Percentiles rank a stretch among this genome's conserved stretches.
phyloP scores from a whole-genome alignment of 768 basidiomycete species.

The Collybiopsis confluens region DNA sequence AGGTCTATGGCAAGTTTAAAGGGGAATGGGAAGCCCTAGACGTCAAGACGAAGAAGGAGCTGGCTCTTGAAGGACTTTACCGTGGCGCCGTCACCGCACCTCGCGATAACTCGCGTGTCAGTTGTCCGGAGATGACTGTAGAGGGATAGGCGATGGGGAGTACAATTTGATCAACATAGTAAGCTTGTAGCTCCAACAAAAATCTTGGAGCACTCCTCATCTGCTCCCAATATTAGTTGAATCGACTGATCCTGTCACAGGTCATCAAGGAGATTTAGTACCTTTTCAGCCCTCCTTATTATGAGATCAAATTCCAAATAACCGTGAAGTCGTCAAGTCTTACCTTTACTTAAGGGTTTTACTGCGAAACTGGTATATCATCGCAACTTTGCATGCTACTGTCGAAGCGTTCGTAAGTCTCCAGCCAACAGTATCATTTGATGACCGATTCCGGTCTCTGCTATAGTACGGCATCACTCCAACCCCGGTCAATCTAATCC shows the following conservation, averaged over 20 bases:
- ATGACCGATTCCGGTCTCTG: neutral
- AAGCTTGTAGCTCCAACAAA: neutral
- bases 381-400: neutral
- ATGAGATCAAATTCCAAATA: neutral
- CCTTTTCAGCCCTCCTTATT: neutral
- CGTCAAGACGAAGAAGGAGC: neutral
- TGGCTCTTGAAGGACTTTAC: conserved; percentile 10
- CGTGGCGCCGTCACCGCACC: conserved; percentile 1
- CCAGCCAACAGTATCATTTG: neutral
- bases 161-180: conserved; percentile 8
- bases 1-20: neutral
- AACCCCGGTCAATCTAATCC: neutral
- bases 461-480: neutral
- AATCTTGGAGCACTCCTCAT: too few relatives aligned
- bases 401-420: neutral
- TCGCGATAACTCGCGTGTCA: conserved; percentile 7
- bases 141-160: conserved; percentile 4
- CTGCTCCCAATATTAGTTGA: neutral
- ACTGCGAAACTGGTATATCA: neutral
- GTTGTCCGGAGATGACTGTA: conserved; percentile 11
- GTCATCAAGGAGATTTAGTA: conserved; percentile 7
- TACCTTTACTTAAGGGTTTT: neutral
- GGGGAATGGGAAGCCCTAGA: neutral
- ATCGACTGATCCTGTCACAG: conserved; percentile 3
- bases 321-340: neutral